Evolutionary conservation across 2,329 filamentous ascomycete genomes (phyloP), one percentile per base, ranked within the genome.

Genomic region (Colletotrichum lini): DNA sequence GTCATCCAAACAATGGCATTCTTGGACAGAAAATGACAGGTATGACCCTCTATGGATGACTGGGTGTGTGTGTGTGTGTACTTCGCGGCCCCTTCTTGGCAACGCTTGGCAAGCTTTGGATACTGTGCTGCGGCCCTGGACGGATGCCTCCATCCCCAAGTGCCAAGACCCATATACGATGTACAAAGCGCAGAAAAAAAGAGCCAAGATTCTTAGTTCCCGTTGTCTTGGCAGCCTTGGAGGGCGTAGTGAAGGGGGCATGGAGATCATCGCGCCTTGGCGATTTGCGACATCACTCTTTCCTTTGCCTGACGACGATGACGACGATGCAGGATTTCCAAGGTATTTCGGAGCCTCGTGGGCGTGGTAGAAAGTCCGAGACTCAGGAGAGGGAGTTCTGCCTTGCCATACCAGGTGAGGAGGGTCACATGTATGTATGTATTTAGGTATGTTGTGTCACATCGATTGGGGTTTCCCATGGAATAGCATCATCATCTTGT

Each of bases 41-140:
- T 9, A 16, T 15, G 56, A n/a, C 8, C 40, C 9, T 59, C 18
- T 49, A 7, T 7, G 35, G 21, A 64, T 21, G 38, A 44, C 16
- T 7, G 40, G 26, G 38, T 10, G 42, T 45, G 18, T 18, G 57
- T 13, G 44, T 47, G 42, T 35, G 42, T 45, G 44, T 26, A 52
- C 47, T 52, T 62, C n/a, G 12, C 23, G 26, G 63, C 40, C 53
- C 67, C 53, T 71, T 71, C 65, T 69, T 71, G 65, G 69, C 65
- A 64, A 38, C 40, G 35, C 26, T 67, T 62, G 54, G 65, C 42
- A 38, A 52, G 18, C 21, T 4, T 45, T 63, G n/a, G 35, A 30
- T 42, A 62, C 47, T 62, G 59, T 62, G 45, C 47, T 26, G 59
- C 59, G 35, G 35, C 35, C 54, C 21, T 52, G 45, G 13, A 35